Percentiles rank a stretch among this genome's conserved stretches.
Evolutionary conservation across 352 stramenopile species (phyloP).

Genomic region (Peronospora destructor): DNA sequence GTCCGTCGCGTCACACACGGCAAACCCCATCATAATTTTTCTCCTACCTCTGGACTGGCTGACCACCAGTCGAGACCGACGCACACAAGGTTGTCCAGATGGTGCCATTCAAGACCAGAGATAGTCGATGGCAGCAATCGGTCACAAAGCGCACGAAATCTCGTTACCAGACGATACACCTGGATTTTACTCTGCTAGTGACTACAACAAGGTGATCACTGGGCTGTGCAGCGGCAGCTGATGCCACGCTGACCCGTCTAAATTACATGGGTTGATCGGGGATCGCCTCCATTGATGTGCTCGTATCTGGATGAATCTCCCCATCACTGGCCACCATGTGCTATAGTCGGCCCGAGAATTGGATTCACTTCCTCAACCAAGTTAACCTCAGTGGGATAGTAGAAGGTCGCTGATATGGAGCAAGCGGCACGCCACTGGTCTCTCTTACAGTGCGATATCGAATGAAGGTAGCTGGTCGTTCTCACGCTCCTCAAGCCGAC

Average conservation of each 20-base stretch:
- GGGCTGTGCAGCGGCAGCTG: constrained; percentile 1
- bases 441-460: too few species aligned
- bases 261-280: constrained; percentile 14
- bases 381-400: too few species aligned
- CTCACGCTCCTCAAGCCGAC: too few species aligned
- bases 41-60: constrained; percentile 20
- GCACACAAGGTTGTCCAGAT: background rate
- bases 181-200: background rate
- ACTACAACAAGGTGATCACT: constrained; percentile 2
- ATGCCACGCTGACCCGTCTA: background rate
- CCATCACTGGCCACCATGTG: too few species aligned
- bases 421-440: too few species aligned
- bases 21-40: constrained; percentile 12
- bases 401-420: too few species aligned
- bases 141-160: too few species aligned
- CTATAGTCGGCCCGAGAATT: too few species aligned
- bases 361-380: too few species aligned
- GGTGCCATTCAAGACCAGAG: too few species aligned
- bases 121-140: too few species aligned
- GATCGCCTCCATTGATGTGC: constrained; percentile 21
- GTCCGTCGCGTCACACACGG: constrained; percentile 22
- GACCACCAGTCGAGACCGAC: constrained; percentile 7
- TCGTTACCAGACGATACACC: background rate
- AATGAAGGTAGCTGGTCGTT: too few species aligned
- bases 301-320: constrained; percentile 20